Base-by-base conservation (phyloP, 1,139 yeast genomes). In the Yamadazyma triangularis region DNA sequence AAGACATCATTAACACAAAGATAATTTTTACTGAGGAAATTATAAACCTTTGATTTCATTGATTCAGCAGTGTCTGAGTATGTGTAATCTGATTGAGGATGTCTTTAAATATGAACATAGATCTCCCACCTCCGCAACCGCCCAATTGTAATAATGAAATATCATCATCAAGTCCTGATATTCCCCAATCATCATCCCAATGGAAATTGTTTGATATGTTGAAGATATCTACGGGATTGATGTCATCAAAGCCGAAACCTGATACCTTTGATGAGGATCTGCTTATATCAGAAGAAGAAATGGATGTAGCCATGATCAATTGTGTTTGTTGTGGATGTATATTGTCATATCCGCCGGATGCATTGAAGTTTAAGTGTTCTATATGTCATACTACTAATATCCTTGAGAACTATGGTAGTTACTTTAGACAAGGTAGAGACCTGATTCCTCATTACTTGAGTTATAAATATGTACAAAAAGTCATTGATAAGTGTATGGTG, bases 291-390 rank as follows among this genome's bases (percentile, higher is more conserved):
- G 36, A 38, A 7, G 33, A 35, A 18, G 40, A 40, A 14, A 32
- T 31, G 25, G 37, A 32, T 4, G 16, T 32, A 14, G 29, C 46
- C 12, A 49, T 61, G 14, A 47, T 50, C 27, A 53, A 52, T 33
- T 67, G 73, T 40, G 48, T 47, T 11, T 83, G 93, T 48, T 83
- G 94, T 56, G 84, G 82, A 1, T 71, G 78, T 0, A 46, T 70
- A 5, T 52, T 81, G 23, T 64, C 71, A 9, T 68, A 73, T 40
- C 79, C 82, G 0, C 53, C 53, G 4, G 50, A 50, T 7, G 59
- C 70, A 2, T 35, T 50, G 8, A 77, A 75, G 42, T 76, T 73
- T 50, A 67, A 70, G 36, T 83, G 93, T 45, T 61, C 74, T 0
- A 56, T 69, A 1, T 79, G 87, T 42, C 64, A 64, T 24, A 70